Conservation (phyloP, 2,329 filamentous ascomycete genomes). For the Lachnellula cervina region DNA sequence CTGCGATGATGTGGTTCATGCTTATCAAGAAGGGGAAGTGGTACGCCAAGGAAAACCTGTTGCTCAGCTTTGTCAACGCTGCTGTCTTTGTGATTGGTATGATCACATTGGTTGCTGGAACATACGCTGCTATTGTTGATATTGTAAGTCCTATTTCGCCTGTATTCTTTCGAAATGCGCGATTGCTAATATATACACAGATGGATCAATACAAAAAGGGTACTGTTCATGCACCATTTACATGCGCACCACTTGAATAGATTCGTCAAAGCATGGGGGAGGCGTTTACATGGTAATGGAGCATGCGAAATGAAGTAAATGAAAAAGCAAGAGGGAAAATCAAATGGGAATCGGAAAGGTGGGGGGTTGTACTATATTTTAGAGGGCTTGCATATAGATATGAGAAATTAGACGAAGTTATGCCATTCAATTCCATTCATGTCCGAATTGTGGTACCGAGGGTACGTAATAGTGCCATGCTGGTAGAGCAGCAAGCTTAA, state of each 20-base stretch:
- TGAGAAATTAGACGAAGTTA: too few species aligned
- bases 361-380: too few species aligned
- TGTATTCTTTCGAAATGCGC: background rate
- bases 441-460: too few species aligned
- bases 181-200: slow-evolving; percentile 2
- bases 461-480: too few species aligned
- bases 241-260: slow-evolving; percentile 14
- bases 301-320: background rate
- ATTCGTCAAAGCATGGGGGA: background rate
- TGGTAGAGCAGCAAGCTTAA: too few species aligned
- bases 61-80: slow-evolving; percentile 17
- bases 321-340: too few species aligned
- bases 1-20: slow-evolving; percentile 27
- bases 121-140: slow-evolving; percentile 20
- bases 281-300: background rate
- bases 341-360: too few species aligned
- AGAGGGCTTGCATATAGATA: too few species aligned
- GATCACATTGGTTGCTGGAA: slow-evolving; percentile 21
- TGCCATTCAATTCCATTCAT: too few species aligned
- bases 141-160: slow-evolving; percentile 16
- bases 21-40: slow-evolving; percentile 25
- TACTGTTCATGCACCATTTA: slow-evolving; percentile 13
- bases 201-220: slow-evolving; percentile 10
- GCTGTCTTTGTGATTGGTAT: slow-evolving; percentile 21
- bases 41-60: slow-evolving; percentile 22